Evolutionary conservation across 116 monocot genomes (phyloP).

Genomic region (Trichopus zeylanicus): DNA sequence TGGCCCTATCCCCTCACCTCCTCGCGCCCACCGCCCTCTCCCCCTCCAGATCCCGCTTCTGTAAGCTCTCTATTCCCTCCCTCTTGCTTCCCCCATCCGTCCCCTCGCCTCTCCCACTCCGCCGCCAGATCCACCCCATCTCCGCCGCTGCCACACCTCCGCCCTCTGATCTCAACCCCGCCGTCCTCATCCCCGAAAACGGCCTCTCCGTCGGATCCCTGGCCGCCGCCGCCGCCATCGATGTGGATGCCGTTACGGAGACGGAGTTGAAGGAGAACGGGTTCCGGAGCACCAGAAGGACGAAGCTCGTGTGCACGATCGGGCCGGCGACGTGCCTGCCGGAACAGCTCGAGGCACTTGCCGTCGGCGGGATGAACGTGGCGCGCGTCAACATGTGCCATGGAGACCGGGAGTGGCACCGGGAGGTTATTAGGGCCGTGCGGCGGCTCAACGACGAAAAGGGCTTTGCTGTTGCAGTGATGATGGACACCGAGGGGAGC

Average conservation of each 20-base stretch:
- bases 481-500: constrained; percentile 99
- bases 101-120: background rate
- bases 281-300: constrained; percentile 84
- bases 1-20: constrained; percentile 36
- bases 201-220: constrained; percentile 5
- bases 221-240: constrained; percentile 22
- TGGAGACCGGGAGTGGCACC: constrained; percentile 83
- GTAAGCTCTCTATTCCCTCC: constrained; percentile 4
- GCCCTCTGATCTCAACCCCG: constrained; percentile 4
- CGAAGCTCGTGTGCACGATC: constrained; percentile 90
- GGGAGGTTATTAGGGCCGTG: constrained; percentile 59
- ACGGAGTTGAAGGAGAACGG: constrained; percentile 96
- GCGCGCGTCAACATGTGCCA: constrained; percentile 95
- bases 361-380: constrained; percentile 93
- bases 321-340: constrained; percentile 74
- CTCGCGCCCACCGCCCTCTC: constrained; percentile 7
- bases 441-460: constrained; percentile 90
- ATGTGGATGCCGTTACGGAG: constrained; percentile 71
- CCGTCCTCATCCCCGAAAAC: constrained; percentile 17
- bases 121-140: constrained; percentile 7
- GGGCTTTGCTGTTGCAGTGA: constrained; percentile 90
- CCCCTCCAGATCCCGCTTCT: constrained; percentile 4
- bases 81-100: constrained; percentile 1
- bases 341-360: constrained; percentile 87
- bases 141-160: constrained; percentile 3